A percentile compares a stretch with the other conserved stretches of the same genome.
Evolutionary conservation across 768 basidiomycete genomes (phyloP).

Genomic region (Clitopilus hobsonii): DNA sequence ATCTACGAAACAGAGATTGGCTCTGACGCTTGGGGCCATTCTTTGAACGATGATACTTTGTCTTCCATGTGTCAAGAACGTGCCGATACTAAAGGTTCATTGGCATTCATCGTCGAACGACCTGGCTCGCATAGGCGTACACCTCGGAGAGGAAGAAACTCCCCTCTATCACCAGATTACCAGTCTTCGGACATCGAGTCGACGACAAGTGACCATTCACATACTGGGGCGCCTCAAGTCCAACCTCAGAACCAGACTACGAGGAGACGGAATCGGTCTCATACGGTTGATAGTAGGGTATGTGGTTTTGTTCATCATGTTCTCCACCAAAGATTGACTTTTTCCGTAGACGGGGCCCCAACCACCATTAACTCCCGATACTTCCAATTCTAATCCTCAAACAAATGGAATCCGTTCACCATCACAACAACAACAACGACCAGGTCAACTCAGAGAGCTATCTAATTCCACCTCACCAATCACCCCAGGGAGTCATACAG

Average conservation of each 20-base stretch:
- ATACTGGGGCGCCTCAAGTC: not conserved
- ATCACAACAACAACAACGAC: constrained; percentile 5
- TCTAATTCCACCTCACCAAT: not conserved
- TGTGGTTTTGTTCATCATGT: not conserved
- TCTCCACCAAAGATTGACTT: not conserved
- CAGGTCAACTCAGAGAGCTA: constrained; percentile 4
- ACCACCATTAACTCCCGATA: not conserved
- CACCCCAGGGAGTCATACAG: not conserved
- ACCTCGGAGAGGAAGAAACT: not conserved
- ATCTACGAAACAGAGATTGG: constrained; percentile 18
- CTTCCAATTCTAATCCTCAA: not conserved
- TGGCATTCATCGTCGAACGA: constrained; percentile 12
- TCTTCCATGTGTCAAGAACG: constrained; percentile 12
- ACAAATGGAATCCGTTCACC: constrained; percentile 6
- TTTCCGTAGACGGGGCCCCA: not conserved
- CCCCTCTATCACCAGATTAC: constrained; percentile 2
- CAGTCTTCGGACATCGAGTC: constrained; percentile 1
- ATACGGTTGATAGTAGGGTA: constrained; percentile 8
- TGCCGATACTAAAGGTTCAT: constrained; percentile 12
- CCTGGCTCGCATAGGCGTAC: not conserved
- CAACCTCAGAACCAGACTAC: constrained; percentile 1
- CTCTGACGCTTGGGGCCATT: constrained; percentile 11
- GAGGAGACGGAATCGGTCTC: constrained; percentile 6
- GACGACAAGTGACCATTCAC: not conserved
- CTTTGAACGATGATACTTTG: constrained; percentile 10